These are phyloP conservation scores for Trichoderma citrinoviride DNA, from an alignment of 2,329 filamentous ascomycete species.

Conservation along the genomic window DNA sequence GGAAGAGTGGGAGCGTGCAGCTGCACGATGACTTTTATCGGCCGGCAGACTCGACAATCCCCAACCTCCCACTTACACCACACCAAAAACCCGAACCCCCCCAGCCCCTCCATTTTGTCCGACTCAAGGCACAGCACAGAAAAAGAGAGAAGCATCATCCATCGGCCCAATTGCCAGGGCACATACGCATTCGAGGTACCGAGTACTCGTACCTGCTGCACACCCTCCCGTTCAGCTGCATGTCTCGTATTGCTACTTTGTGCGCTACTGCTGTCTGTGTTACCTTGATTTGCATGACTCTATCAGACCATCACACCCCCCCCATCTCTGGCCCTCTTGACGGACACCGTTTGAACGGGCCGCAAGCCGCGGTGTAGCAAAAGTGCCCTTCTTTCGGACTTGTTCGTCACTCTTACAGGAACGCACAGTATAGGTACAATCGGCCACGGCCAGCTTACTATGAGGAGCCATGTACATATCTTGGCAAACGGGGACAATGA, in stretches of 20 bases:
- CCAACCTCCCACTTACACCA: constrained; percentile 40
- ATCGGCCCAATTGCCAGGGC: no score
- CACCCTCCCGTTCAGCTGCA: background rate
- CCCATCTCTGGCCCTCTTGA: background rate
- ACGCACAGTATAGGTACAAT: background rate
- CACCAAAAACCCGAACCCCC: constrained; percentile 15
- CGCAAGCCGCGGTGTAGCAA: constrained; percentile 16
- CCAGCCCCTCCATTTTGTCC: constrained; percentile 32
- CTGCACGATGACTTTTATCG: constrained; percentile 36
- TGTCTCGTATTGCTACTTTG: background rate
- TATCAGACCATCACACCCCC: background rate
- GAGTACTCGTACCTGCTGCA: background rate
- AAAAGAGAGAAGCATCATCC: background rate
- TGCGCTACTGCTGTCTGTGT: background rate
- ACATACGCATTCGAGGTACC: background rate
- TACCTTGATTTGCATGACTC: background rate
- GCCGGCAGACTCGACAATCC: constrained; percentile 27
- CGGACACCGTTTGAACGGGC: constrained; percentile 4
- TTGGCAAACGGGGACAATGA: background rate
- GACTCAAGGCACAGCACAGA: constrained; percentile 11
- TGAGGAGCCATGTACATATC: background rate
- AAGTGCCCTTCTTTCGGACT: background rate
- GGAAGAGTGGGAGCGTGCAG: constrained; percentile 23
- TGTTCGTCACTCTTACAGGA: background rate
- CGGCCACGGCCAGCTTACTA: background rate